A percentile compares a stretch with the other conserved stretches of the same genome.
Conservation (phyloP, 805 yeast species). For the Candida loeiensis region DNA sequence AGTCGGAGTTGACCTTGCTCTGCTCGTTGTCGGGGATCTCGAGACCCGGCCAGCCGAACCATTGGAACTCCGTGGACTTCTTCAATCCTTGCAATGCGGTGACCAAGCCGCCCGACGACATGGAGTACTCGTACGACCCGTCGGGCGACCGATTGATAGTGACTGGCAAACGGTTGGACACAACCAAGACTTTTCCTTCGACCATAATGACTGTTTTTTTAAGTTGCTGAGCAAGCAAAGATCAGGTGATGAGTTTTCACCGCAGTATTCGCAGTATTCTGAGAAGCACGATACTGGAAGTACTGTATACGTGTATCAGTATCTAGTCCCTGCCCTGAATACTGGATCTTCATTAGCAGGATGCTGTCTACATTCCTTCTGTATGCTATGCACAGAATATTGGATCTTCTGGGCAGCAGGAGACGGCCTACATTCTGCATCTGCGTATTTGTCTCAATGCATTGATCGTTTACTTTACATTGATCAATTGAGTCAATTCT, state of each 20-base stretch:
- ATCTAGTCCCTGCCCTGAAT: too few species aligned
- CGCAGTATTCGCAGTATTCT: too few species aligned
- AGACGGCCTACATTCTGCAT: too few species aligned
- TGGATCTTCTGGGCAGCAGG: too few species aligned
- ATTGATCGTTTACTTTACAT: too few species aligned
- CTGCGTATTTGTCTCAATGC: too few species aligned
- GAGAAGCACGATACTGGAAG: too few species aligned
- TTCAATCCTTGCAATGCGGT: slow-evolving; percentile 92
- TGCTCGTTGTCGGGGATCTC: slow-evolving; percentile 80
- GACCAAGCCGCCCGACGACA: slow-evolving; percentile 98
- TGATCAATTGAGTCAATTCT: too few species aligned
- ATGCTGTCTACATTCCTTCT: too few species aligned
- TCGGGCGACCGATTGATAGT: slow-evolving; percentile 66
- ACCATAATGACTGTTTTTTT: slow-evolving; percentile 7
- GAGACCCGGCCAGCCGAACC: slow-evolving; percentile 97
- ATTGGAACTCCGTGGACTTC: slow-evolving; percentile 77
- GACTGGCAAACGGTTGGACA: slow-evolving; percentile 92
- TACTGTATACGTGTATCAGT: too few species aligned
- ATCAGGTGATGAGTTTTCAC: not conserved
- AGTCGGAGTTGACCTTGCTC: slow-evolving; percentile 61
- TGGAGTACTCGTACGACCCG: slow-evolving; percentile 72
- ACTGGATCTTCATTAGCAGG: too few species aligned
- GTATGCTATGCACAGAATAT: too few species aligned
- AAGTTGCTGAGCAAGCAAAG: not conserved
- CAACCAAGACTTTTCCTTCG: slow-evolving; percentile 79